Evolutionary conservation across 148 eudicot genomes (phyloP).

Genomic region (Cornus suecica): DNA sequence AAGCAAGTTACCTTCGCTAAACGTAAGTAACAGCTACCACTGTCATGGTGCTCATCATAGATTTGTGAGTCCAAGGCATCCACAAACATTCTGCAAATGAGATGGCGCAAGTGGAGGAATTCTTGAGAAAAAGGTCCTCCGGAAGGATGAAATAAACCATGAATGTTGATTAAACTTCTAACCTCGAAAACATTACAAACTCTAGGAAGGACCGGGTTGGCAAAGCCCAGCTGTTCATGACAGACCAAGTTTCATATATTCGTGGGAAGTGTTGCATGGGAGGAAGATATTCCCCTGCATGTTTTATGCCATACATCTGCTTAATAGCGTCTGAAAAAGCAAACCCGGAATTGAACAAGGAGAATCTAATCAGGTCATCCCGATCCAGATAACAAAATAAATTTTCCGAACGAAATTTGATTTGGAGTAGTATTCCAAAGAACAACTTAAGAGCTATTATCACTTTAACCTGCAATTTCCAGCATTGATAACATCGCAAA

Average conservation of each 20-base stretch:
- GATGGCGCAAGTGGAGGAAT: background rate
- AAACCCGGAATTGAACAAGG: slow-evolving; percentile 38
- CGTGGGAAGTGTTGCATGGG: no score
- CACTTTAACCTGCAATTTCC: slow-evolving; percentile 84
- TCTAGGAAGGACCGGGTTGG: slow-evolving; percentile 89
- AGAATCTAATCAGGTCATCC: slow-evolving; percentile 9
- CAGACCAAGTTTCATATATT: slow-evolving; percentile 76
- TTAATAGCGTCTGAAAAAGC: slow-evolving; percentile 75
- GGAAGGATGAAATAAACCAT: background rate
- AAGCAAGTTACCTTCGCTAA: slow-evolving; percentile 59
- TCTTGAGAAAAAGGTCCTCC: background rate
- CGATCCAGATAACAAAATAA: background rate
- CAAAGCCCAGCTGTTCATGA: slow-evolving; percentile 87
- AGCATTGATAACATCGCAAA: slow-evolving; percentile 92
- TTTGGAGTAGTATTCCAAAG: background rate
- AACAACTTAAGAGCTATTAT: background rate
- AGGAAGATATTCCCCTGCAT: slow-evolving; percentile 51
- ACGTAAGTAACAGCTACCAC: slow-evolving; percentile 68
- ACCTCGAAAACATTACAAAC: slow-evolving; percentile 94
- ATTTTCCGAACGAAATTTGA: background rate
- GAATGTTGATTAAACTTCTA: background rate
- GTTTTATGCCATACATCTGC: slow-evolving; percentile 68
- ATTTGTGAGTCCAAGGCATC: slow-evolving; percentile 72
- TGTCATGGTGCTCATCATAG: slow-evolving; percentile 57
- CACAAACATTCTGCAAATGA: slow-evolving; percentile 81